Evolutionary conservation across 1,284 basidiomycete species (phyloP).

Genomic region (Sporisorium iseilematis-ciliati): DNA sequence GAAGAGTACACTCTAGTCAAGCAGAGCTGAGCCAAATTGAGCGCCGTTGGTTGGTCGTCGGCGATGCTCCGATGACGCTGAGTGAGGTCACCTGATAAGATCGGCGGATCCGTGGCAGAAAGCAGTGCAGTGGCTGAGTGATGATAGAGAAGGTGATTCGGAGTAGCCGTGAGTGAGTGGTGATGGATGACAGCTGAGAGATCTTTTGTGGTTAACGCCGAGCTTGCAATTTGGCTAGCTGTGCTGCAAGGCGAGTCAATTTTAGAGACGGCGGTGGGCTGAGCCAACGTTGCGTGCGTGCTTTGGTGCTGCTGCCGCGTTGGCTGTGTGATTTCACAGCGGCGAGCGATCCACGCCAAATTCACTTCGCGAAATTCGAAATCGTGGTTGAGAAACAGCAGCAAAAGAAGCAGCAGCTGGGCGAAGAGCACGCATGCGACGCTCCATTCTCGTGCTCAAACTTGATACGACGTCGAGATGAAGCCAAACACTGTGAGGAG

Average conservation of each 20-base stretch:
- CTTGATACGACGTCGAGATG: too few species aligned
- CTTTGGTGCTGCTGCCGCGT: neutral
- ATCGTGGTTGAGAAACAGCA: neutral
- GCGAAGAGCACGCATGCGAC: neutral
- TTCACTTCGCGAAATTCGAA: constrained; percentile 3
- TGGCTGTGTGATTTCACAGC: neutral
- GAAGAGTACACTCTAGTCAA: too few species aligned
- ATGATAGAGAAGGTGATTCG: too few species aligned
- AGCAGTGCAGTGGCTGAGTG: too few species aligned
- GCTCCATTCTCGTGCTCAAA: neutral
- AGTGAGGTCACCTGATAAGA: neutral
- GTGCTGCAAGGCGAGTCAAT: neutral
- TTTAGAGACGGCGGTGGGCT: constrained; percentile 1
- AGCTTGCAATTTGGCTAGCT: too few species aligned
- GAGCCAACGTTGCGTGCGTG: neutral
- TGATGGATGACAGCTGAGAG: too few species aligned
- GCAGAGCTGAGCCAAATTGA: neutral
- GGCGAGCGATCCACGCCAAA: neutral
- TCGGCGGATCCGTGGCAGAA: too few species aligned
- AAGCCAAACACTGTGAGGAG: too few species aligned
- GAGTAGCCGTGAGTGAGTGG: too few species aligned
- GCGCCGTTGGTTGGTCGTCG: neutral
- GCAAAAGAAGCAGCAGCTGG: neutral
- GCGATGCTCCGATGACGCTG: constrained; percentile 1
- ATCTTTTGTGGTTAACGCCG: too few species aligned